Evolutionary conservation across 169 alveolate species (phyloP).

Genomic region (Ichthyophthirius multifiliis): DNA sequence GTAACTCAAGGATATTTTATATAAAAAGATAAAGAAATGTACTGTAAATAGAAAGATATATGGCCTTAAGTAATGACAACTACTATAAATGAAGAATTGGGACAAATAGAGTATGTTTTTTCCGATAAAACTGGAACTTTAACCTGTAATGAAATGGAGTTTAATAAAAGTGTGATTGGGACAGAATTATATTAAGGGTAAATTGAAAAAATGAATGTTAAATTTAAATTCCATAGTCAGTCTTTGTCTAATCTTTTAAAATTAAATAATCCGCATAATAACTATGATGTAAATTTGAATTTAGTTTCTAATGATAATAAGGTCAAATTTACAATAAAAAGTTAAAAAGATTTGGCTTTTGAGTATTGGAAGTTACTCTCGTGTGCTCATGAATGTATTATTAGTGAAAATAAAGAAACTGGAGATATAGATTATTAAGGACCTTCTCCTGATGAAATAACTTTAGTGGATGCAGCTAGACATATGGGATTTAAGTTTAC

Average conservation of each 20-base stretch:
- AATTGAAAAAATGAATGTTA: neutral
- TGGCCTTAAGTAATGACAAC: constrained; percentile 60
- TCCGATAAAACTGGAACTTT: constrained; percentile 89
- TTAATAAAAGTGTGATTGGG: constrained; percentile 37
- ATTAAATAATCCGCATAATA: too few species aligned
- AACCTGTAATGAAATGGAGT: constrained; percentile 73
- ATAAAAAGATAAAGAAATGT: constrained; percentile 61
- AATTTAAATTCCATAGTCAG: neutral
- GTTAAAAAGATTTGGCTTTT: constrained; percentile 16
- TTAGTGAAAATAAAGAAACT: constrained; percentile 35
- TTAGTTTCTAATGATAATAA: constrained; percentile 16
- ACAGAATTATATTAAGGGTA: constrained; percentile 11
- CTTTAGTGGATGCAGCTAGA: constrained; percentile 67
- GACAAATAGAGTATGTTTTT: constrained; percentile 73
- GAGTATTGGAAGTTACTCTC: constrained; percentile 15
- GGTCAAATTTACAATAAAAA: neutral
- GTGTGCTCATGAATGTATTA: constrained; percentile 34
- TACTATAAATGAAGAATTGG: constrained; percentile 82
- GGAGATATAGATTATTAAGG: constrained; percentile 47
- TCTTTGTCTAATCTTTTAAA: neutral
- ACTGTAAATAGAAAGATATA: constrained; percentile 44
- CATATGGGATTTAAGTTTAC: constrained; percentile 55
- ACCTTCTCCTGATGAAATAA: constrained; percentile 72
- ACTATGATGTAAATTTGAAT: neutral
- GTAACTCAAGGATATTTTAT: constrained; percentile 68